These are phyloP conservation scores for Trichophyton equinum DNA, from an alignment of 2,329 filamentous ascomycete species.

Conservation along the genomic window DNA sequence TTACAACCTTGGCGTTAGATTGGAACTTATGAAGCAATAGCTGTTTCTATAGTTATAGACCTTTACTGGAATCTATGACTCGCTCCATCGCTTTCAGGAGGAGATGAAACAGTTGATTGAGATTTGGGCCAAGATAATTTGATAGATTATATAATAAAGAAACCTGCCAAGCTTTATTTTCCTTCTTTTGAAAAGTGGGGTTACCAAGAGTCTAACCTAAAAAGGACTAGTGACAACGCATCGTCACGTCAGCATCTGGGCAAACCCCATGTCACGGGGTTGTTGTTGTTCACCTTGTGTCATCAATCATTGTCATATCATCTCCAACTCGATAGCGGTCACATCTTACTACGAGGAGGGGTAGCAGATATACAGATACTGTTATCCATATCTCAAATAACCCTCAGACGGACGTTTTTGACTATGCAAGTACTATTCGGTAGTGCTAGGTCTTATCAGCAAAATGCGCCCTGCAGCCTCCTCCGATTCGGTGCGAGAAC, in stretches of 20 bases:
- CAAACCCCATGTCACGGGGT: background rate
- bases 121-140: background rate
- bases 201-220: background rate
- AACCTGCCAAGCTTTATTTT: background rate
- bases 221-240: background rate
- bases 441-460: background rate
- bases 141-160: background rate
- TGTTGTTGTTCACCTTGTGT: background rate
- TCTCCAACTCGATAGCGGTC: background rate
- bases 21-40: too few relatives aligned
- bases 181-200: background rate
- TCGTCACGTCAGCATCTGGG: background rate
- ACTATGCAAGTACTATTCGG: background rate
- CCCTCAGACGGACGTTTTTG: background rate
- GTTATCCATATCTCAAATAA: background rate
- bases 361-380: background rate
- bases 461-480: slow-evolving; percentile 28
- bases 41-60: background rate
- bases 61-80: background rate
- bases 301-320: background rate
- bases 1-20: too few relatives aligned
- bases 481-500: slow-evolving; percentile 22
- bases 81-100: background rate
- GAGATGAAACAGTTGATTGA: background rate
- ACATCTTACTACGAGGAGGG: background rate